These are phyloP conservation scores for Coffea canephora DNA, from an alignment of 257 asterid genomes.

Conservation along the genomic window DNA sequence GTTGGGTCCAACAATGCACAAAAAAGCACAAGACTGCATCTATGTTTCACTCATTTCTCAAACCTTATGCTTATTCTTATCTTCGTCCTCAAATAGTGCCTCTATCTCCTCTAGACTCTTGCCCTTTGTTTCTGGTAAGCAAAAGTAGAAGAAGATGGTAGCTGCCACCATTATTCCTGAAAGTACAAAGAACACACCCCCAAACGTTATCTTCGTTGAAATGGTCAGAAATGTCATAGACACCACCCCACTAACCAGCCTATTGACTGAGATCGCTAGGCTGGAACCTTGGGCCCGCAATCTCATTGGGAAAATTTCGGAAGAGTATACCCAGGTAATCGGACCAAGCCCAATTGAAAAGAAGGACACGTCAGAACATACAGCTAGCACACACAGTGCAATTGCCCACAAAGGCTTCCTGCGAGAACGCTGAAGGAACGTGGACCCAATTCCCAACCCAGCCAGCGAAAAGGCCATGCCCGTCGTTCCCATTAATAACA, in stretches of 20 bases:
- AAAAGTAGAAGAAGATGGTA: constrained; percentile 59
- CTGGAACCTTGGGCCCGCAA: constrained; percentile 73
- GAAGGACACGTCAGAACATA: constrained; percentile 74
- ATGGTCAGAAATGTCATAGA: constrained; percentile 67
- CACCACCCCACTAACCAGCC: constrained; percentile 73
- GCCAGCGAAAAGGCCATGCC: constrained; percentile 57
- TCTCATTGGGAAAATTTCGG: constrained; percentile 65
- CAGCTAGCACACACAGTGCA: constrained; percentile 58
- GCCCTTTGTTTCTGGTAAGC: constrained; percentile 78
- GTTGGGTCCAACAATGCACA: background rate
- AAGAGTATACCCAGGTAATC: constrained; percentile 81
- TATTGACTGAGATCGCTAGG: constrained; percentile 70
- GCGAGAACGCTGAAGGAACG: constrained; percentile 33
- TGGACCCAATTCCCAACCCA: constrained; percentile 69
- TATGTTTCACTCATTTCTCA: background rate
- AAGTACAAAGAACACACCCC: constrained; percentile 63
- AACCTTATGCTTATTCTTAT: background rate
- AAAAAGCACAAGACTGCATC: too few species aligned
- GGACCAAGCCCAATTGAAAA: constrained; percentile 95
- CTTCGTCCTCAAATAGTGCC: constrained; percentile 52
- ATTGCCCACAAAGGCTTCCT: constrained; percentile 75
- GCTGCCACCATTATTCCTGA: constrained; percentile 59
- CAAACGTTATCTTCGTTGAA: constrained; percentile 55
- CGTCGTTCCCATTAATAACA: constrained; percentile 52
- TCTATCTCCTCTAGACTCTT: constrained; percentile 73